Base-by-base conservation (phyloP, 129 eudicot species). In the Centaurea solstitialis region DNA sequence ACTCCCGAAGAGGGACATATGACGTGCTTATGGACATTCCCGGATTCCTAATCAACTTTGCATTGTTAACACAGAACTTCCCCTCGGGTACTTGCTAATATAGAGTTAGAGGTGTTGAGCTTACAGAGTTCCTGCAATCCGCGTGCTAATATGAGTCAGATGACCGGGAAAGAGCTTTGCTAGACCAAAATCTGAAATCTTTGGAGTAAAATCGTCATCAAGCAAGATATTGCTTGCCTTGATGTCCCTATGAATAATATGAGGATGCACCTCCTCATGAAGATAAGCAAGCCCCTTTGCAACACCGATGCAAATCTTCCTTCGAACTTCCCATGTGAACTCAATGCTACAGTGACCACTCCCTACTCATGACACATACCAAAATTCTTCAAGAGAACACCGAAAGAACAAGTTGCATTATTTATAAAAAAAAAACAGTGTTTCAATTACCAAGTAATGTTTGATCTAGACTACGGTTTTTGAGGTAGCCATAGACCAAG, bases 141-240 rank as follows among this genome's bases (percentile, higher is more conserved):
- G 97, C 0, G 98, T 94, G 91, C 94, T 94, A 76, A 94, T 76
- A 86, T 94, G 97, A 18, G 97, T 90, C 80, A 88, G 33, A 64
- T 91, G 86, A 68, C 87, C 43, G 2, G 98, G 98, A 24, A 94
- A 82, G 76, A 94, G 96, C 90, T 92, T 94, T 37, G 98, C 97
- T 59, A 94, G 89, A 76, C 98, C 98, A 84, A 94, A 94, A 87
- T 94, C 98, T 5, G 98, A 85, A 78, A 94, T 92, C 85, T 90
- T 94, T 23, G 98, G 90, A 1, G 89, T 88, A 78, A 94, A 90
- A 75, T 88, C 93, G 86, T 86, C 87, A 81, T 94, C 98, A 12
- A 94, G 98, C 78, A 94, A 96, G 81, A 94, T 85, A 84, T 94
- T 94, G 87, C 98, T 92, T 61, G 98, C 92, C 80, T 94, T 94